Conservation (phyloP, 2,329 filamentous ascomycete genomes). For the Ceratocystis huliohia region DNA sequence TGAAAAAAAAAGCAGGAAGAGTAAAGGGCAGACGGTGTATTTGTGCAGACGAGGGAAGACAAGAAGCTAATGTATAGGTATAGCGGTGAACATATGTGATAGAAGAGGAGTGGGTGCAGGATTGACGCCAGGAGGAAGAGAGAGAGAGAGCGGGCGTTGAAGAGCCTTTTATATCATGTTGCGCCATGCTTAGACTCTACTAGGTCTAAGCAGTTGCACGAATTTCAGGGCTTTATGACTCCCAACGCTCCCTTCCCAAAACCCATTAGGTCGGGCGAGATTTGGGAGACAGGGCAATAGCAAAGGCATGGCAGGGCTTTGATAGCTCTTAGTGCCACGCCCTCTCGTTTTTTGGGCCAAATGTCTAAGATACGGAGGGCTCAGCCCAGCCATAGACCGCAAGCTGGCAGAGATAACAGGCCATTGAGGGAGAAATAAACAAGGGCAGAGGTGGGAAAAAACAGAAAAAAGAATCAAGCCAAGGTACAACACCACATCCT, state of each 20-base stretch:
- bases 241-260: neutral
- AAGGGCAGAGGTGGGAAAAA: neutral
- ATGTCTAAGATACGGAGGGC: slow-evolving; percentile 1
- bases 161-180: slow-evolving; percentile 16
- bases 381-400: neutral
- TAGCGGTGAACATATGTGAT: neutral
- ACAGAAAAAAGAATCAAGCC: neutral
- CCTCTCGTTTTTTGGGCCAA: neutral
- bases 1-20: neutral
- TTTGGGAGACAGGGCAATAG: neutral
- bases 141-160: neutral
- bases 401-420: slow-evolving; percentile 1
- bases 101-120: neutral
- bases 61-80: neutral
- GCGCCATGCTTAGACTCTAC: neutral
- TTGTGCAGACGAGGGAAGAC: neutral
- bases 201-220: slow-evolving; percentile 5
- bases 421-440: neutral
- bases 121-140: neutral
- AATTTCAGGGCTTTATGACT: neutral
- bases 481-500: neutral
- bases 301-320: neutral
- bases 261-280: neutral
- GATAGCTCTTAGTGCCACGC: neutral
- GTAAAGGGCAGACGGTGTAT: neutral